Base-by-base conservation (phyloP, 352 stramenopile species). In the Pythium dissimile region DNA sequence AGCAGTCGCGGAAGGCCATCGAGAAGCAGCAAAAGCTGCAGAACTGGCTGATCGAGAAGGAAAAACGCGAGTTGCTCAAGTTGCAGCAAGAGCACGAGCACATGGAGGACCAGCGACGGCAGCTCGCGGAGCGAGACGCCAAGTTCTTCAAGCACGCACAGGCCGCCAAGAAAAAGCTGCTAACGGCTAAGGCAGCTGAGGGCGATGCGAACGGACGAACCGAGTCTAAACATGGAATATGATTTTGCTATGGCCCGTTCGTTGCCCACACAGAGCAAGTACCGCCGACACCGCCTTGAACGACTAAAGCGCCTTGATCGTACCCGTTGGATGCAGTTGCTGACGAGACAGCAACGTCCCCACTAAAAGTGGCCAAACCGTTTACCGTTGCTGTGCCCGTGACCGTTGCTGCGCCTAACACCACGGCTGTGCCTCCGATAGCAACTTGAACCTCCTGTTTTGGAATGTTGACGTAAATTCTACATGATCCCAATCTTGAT, bases 1-100 rank as follows among this genome's bases (percentile, higher is more conserved):
- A 86, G 48, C 39, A 73, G 11, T 84, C 77, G 5, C 80, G 80
- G 20, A 90, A 94, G 41, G 86, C 86, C 15, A 94, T 96, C 54
- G 85, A 92, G 56, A 95, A 95, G 70, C 86, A 97, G 50, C 80
- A 84, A 2, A 95, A 95, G 43, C 60, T 97, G 24, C 86, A 96
- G 45, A 89, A 84, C 30, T 97, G 88, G 88, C 69, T 96, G 18
- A 71, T 92, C 15, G 81, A 96, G 50, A 97, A 97, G 50, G 89
- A 96, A 55, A 75, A 80, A 27, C 77, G 81, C 37, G 85, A 95
- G 54, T 66, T 95, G 48, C 64, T 89, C 28, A 87, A 89, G 56
- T 71, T 95, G 21, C 75, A 94, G 27, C 71, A 83, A 37, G 84
- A 96, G 49, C 80, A 88, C 45, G 72, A 89, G 23, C 84, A 78